Evolutionary conservation across 768 basidiomycete species (phyloP), one percentile per base, ranked within the genome.

Genomic region (Podaxis sp.): DNA sequence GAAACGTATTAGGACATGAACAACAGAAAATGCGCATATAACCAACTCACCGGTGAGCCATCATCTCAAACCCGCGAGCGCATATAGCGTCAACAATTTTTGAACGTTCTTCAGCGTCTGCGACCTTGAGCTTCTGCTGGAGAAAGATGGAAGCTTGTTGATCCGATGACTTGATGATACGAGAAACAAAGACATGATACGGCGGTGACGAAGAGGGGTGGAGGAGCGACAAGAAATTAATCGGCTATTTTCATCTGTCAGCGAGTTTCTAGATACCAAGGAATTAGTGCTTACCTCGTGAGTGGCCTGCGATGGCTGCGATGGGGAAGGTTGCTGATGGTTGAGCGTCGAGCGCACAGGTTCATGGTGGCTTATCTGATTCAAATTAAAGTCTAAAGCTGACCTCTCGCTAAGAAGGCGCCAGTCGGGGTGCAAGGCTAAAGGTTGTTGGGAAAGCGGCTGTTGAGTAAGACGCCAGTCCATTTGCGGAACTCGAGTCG

Each of bases 121-220:
- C 92, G 17, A 93, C 90, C 73, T 95, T 95, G 68, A 95, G 82
- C 70, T 95, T 95, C 71, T 95, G 93, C 70, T 94, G 92, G 44
- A 95, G 79, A 69, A 95, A 95, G 58, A 94, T 94, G 13, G 91
- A 93, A 12, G 93, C 93, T 69, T 95, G 93, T 70, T 95, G 93
- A 69, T 95, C 93, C 4, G 92, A 93, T 1, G 87, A 89, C 76
- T 91, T 93, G 80, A 93, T 91, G 67, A 95, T 94, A 26, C 93
- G 88, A 17, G 86, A 78, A 12, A 94, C 91, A 67, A 95, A 93
- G 59, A 90, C 78, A 58, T 85, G 84, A 69, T 95, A 95, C 1
- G 91, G 91, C 13, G 93, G 93, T 30, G 88, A 87, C 0, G 92
- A 91, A 0, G 91, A 91, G 0, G 93, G 93, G 68, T 93, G 91